Evolutionary conservation across 352 stramenopile genomes (phyloP), one percentile per base, ranked within the genome.

Genomic region (Globisporangium irregulare): DNA sequence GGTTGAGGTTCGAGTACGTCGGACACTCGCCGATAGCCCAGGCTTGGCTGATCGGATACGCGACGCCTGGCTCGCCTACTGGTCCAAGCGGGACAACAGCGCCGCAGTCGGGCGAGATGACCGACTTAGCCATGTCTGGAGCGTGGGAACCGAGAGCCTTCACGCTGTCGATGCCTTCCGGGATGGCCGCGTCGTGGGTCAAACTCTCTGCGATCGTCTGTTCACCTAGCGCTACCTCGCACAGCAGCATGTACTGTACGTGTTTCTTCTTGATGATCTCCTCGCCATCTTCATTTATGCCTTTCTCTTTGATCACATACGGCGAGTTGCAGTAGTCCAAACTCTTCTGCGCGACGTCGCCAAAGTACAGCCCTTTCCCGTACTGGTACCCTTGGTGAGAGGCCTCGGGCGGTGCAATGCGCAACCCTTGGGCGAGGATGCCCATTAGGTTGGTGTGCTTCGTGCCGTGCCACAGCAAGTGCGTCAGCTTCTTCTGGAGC

Each of bases 301-400:
- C 12, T 84, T 66, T 20, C 79, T 75, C 25, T 67, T 81, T 61
- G 9, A 89, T 76, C 20, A 57, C 70, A 59, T 91, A 91, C 20
- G 75, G 70, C 1, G 72, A 43, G 34, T 81, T 78, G 43, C 84
- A 92, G 66, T 93, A 93, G 29, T 81, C 74, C 15, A 91, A 61
- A 55, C 82, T 91, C 71, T 93, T 93, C 29, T 75, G 64, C 4
- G 82, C 70, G 10, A 86, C 73, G 56, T 97, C 87, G 7, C 87
- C 86, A 59, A 95, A 95, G 62, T 97, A 97, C n/a, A 97, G 43
- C 0, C 89, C 89, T 58, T 95, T 95, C 43, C 88, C 89, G 59
- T 91, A 95, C 41, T 78, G 74, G 63, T 91, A 92, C 1, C 89
- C 89, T n/a, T 87, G 81, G 27, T 82, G 74, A 9, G 86, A 86